These are phyloP conservation scores for Parmelia sp. DNA, from an alignment of 495 filamentous ascomycete species.

Conservation along the genomic window DNA sequence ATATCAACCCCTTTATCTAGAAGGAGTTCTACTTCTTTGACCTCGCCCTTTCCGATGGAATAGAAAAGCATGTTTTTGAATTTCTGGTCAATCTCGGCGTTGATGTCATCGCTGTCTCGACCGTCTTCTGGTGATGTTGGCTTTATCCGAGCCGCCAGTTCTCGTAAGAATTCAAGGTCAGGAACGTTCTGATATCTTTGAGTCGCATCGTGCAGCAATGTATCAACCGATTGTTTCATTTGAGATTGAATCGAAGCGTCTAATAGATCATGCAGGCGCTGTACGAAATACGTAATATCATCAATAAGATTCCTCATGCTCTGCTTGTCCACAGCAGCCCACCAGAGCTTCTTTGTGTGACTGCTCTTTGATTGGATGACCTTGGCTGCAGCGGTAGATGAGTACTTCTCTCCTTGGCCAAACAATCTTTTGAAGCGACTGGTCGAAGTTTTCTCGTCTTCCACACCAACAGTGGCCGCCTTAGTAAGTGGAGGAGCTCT, in stretches of 20 bases:
- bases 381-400: slow-evolving; percentile 22
- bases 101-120: slow-evolving; percentile 2
- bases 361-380: slow-evolving; percentile 26
- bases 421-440: slow-evolving; percentile 22
- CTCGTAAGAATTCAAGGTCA: slow-evolving; percentile 16
- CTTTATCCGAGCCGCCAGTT: slow-evolving; percentile 7
- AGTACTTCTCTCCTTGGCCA: slow-evolving; percentile 14
- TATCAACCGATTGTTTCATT: slow-evolving; percentile 11
- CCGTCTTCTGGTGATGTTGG: neutral
- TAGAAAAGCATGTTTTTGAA: slow-evolving; percentile 16
- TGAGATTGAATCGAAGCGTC: slow-evolving; percentile 17
- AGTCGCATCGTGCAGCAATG: slow-evolving; percentile 12
- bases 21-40: slow-evolving; percentile 6
- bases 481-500: neutral
- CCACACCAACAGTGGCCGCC: neutral
- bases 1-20: slow-evolving; percentile 15
- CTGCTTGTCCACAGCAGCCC: slow-evolving; percentile 28
- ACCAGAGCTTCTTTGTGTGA: slow-evolving; percentile 26
- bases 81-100: slow-evolving; percentile 10
- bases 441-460: slow-evolving; percentile 1
- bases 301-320: slow-evolving; percentile 26
- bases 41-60: slow-evolving; percentile 8
- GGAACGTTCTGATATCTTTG: slow-evolving; percentile 13
- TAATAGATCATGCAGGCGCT: slow-evolving; percentile 20
- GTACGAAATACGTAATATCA: slow-evolving; percentile 22